These are phyloP conservation scores for Hypocrella siamensis DNA, from an alignment of 2,329 filamentous ascomycete species.

Conservation along the genomic window DNA sequence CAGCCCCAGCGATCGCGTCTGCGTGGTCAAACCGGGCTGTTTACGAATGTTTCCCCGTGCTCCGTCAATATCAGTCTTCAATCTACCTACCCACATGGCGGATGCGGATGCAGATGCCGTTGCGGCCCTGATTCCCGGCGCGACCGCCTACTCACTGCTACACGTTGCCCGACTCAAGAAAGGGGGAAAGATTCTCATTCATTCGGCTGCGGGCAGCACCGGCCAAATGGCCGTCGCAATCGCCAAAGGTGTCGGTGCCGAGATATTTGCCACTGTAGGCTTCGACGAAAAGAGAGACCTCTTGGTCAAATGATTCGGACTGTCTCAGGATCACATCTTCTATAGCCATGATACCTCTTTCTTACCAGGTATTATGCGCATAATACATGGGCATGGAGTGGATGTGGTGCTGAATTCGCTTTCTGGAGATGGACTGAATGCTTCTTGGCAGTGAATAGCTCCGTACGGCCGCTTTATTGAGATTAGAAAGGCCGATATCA, in stretches of 20 bases:
- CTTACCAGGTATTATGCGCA: not conserved
- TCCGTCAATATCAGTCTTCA: too few relatives aligned
- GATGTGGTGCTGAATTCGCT: slow-evolving; percentile 3
- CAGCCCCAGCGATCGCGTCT: too few relatives aligned
- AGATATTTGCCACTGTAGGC: slow-evolving; percentile 14
- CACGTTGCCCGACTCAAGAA: slow-evolving; percentile 10
- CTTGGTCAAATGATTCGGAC: slow-evolving; percentile 8
- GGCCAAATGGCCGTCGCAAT: slow-evolving; percentile 4
- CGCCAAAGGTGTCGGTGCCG: slow-evolving; percentile 2
- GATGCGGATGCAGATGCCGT: too few relatives aligned
- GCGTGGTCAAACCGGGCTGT: too few relatives aligned
- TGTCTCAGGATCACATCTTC: slow-evolving; percentile 8
- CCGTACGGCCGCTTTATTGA: slow-evolving; percentile 16
- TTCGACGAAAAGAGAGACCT: slow-evolving; percentile 10
- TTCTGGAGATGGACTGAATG: slow-evolving; percentile 5
- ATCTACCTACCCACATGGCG: too few relatives aligned
- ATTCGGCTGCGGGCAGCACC: slow-evolving; percentile 9
- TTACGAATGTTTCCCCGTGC: too few relatives aligned
- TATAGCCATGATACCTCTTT: not conserved
- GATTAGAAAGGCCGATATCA: slow-evolving; percentile 11
- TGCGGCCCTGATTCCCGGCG: too few relatives aligned
- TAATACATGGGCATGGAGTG: slow-evolving; percentile 3
- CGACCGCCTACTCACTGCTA: not conserved
- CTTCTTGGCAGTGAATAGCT: slow-evolving; percentile 13
- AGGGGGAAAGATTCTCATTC: slow-evolving; percentile 15